phyloP scores from a whole-genome alignment of 1,284 basidiomycete species.

The Macrocystidia cucumis region DNA sequence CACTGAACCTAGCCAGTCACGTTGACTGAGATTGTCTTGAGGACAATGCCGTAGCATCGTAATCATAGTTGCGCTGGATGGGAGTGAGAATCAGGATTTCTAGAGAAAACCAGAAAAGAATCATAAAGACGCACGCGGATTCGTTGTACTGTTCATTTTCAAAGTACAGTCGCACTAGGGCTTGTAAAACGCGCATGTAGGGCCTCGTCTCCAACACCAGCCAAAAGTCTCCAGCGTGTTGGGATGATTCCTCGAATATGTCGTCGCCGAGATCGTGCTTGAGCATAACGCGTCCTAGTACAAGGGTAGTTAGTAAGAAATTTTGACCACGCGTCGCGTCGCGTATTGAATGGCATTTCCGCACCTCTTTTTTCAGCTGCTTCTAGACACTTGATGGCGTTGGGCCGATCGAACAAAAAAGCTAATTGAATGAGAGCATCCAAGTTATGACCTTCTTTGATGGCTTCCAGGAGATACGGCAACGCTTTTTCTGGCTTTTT shows the following conservation, averaged over 20 bases:
- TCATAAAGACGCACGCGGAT: conserved; percentile 23
- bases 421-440: background rate
- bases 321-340: too few relatives aligned
- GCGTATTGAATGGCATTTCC: background rate
- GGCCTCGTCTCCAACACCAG: conserved; percentile 29
- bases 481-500: background rate
- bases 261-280: conserved; percentile 20
- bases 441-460: conserved; percentile 1
- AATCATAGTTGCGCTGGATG: conserved; percentile 21
- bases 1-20: conserved; percentile 18
- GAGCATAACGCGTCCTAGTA: conserved; percentile 21
- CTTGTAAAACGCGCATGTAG: conserved; percentile 35
- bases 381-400: background rate
- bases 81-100: background rate
- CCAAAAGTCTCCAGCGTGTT: conserved; percentile 29
- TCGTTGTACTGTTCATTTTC: conserved; percentile 22
- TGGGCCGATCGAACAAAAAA: background rate
- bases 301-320: background rate
- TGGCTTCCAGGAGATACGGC: background rate
- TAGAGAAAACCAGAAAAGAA: background rate
- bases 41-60: conserved; percentile 25
- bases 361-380: background rate
- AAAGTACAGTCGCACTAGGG: conserved; percentile 25
- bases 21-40: conserved; percentile 19
- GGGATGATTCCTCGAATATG: conserved; percentile 28